These are phyloP conservation scores for Psilocybe cubensis DNA, from an alignment of 768 basidiomycete genomes.

Conservation along the genomic window DNA sequence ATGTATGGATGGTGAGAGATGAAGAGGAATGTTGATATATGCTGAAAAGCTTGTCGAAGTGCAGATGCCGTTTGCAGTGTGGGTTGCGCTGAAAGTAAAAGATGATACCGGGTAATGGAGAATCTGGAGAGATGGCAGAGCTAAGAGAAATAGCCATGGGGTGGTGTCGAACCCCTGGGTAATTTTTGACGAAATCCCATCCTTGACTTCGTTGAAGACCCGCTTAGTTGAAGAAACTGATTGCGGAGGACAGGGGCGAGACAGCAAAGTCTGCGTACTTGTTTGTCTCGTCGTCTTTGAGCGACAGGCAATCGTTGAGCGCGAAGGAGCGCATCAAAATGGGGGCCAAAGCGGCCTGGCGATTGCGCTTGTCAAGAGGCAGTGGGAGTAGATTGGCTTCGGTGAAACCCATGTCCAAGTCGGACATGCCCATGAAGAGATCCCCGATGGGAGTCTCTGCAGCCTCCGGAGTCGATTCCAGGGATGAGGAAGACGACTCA, in stretches of 20 bases:
- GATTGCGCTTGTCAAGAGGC: conserved; percentile 29
- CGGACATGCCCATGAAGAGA: conserved; percentile 38
- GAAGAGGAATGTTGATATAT: conserved; percentile 9
- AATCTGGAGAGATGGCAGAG: conserved; percentile 14
- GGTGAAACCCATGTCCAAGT: conserved; percentile 40
- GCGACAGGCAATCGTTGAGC: conserved; percentile 40
- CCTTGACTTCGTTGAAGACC: conserved; percentile 9
- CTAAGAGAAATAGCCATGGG: conserved; percentile 4
- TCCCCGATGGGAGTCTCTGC: conserved; percentile 40
- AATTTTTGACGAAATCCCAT: conserved; percentile 16
- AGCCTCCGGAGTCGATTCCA: conserved; percentile 62
- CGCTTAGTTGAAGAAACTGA: conserved; percentile 52
- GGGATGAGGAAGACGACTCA: conserved; percentile 54
- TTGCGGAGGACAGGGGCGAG: conserved; percentile 49
- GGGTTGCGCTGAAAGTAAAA: conserved; percentile 20
- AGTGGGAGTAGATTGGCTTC: conserved; percentile 33
- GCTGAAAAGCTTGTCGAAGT: conserved; percentile 17
- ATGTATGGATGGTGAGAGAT: conserved; percentile 15
- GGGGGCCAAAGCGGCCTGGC: conserved; percentile 33
- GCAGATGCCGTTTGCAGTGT: conserved; percentile 16
- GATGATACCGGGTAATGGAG: conserved; percentile 7
- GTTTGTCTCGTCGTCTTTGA: conserved; percentile 34
- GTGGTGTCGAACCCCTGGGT: conserved; percentile 6
- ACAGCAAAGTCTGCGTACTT: conserved; percentile 41
- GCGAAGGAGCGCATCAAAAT: conserved; percentile 47